Evolutionary conservation across 2,329 filamentous ascomycete species (phyloP).

Genomic region (Epichloe aotearoae): DNA sequence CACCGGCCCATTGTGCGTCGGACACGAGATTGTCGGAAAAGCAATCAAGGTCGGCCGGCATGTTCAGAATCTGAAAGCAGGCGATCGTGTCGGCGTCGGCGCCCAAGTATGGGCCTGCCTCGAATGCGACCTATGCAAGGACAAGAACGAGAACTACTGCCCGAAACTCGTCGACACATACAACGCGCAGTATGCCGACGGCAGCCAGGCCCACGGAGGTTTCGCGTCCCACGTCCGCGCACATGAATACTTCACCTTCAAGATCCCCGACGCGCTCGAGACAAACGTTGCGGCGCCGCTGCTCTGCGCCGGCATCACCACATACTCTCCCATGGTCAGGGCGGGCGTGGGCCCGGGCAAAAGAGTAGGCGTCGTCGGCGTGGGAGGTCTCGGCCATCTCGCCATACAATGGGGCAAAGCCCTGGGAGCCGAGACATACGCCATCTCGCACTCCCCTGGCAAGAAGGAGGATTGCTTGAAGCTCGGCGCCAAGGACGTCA

Average conservation of each 20-base stretch:
- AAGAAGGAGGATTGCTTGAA: slow-evolving; percentile 48
- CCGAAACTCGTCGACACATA: slow-evolving; percentile 41
- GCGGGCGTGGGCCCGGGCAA: slow-evolving; percentile 58
- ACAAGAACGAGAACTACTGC: slow-evolving; percentile 37
- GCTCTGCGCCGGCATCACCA: slow-evolving; percentile 66
- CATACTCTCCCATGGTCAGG: slow-evolving; percentile 54
- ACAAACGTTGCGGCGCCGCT: slow-evolving; percentile 48
- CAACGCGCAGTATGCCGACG: slow-evolving; percentile 41
- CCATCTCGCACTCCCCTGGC: slow-evolving; percentile 44
- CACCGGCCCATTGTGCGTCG: slow-evolving; percentile 35
- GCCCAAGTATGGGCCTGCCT: slow-evolving; percentile 47
- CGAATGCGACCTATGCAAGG: slow-evolving; percentile 32
- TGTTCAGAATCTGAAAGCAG: slow-evolving; percentile 37
- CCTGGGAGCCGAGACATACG: slow-evolving; percentile 52
- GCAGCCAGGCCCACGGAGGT: slow-evolving; percentile 53
- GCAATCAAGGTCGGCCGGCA: slow-evolving; percentile 33
- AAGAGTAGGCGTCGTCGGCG: slow-evolving; percentile 55
- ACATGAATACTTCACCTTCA: slow-evolving; percentile 45
- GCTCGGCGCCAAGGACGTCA: slow-evolving; percentile 47
- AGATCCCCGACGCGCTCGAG: slow-evolving; percentile 39
- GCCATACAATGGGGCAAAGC: slow-evolving; percentile 59
- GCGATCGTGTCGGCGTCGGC: slow-evolving; percentile 52
- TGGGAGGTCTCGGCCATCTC: slow-evolving; percentile 64
- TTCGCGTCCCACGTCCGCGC: slow-evolving; percentile 35
- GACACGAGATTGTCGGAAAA: slow-evolving; percentile 46